These are phyloP conservation scores for Penicillium sp. DNA, from an alignment of 2,329 filamentous ascomycete species.

Conservation along the genomic window DNA sequence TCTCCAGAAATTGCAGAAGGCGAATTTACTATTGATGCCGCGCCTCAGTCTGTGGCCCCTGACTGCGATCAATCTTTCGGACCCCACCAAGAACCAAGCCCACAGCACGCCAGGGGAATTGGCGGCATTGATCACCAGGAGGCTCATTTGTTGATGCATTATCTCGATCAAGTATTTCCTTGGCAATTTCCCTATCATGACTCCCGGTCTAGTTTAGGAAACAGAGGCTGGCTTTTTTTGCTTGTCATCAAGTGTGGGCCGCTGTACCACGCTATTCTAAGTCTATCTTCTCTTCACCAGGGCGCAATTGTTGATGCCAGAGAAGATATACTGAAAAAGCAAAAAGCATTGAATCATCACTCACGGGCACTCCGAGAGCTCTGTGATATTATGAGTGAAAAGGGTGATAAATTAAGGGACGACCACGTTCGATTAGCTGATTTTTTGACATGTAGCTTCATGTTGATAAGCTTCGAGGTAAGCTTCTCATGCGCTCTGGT, in stretches of 20 bases:
- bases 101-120: not conserved
- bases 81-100: not conserved
- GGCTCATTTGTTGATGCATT: conserved; percentile 7
- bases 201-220: conserved; percentile 1
- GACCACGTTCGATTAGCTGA: conserved; percentile 5
- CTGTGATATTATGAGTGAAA: conserved; percentile 9
- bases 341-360: conserved; percentile 4
- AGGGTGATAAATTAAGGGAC: conserved; percentile 5
- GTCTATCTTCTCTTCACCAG: conserved; percentile 7
- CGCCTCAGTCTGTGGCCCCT: not conserved
- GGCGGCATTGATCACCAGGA: conserved; percentile 3
- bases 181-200: conserved; percentile 8
- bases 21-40: not conserved
- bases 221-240: conserved; percentile 7
- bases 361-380: conserved; percentile 3
- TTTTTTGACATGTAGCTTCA: conserved; percentile 9
- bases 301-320: not conserved
- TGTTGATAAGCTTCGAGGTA: conserved; percentile 10
- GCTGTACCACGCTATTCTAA: conserved; percentile 5
- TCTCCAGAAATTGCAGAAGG: not conserved
- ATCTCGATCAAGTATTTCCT: conserved; percentile 10
- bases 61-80: not conserved
- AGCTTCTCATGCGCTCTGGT: not conserved
- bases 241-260: conserved; percentile 7
- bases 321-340: conserved; percentile 4